Percentiles rank a stretch among this genome's conserved stretches.
Conservation (phyloP, 306 rosid genomes). For the Pterocarpus santalinus region DNA sequence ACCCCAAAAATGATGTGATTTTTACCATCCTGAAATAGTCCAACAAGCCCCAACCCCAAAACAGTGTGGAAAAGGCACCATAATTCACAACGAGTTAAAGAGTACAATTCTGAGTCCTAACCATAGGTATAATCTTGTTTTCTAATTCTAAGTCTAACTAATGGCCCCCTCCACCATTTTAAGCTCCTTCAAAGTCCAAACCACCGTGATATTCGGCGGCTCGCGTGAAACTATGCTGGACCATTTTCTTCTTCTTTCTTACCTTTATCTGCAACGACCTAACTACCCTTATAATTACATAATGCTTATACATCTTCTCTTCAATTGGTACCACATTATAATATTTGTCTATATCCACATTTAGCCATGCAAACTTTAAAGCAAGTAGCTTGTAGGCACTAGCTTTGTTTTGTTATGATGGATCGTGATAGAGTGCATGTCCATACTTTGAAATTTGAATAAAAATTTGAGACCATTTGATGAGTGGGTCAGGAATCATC, state of each 20-base stretch:
- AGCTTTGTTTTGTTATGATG: slow-evolving; percentile 40
- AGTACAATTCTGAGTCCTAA: too few relatives aligned
- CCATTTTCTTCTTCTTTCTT: slow-evolving; percentile 15
- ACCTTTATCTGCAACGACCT: slow-evolving; percentile 53
- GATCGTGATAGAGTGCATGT: not conserved
- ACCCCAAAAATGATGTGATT: too few relatives aligned
- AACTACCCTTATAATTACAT: slow-evolving; percentile 41
- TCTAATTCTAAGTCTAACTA: not conserved
- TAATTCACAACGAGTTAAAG: too few relatives aligned
- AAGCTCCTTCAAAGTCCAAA: slow-evolving; percentile 49
- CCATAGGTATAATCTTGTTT: slow-evolving; percentile 45
- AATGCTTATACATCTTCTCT: not conserved
- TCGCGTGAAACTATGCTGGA: slow-evolving; percentile 55
- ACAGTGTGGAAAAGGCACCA: too few relatives aligned
- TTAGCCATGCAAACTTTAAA: slow-evolving; percentile 45
- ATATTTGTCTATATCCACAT: slow-evolving; percentile 32
- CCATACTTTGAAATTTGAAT: too few relatives aligned
- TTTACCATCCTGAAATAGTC: too few relatives aligned
- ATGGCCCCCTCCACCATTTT: slow-evolving; percentile 21
- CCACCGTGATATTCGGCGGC: slow-evolving; percentile 71
- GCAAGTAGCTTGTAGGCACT: not conserved
- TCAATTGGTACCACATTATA: not conserved
- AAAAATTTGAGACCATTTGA: slow-evolving; percentile 32
- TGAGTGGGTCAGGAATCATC: slow-evolving; percentile 29
- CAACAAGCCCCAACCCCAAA: too few relatives aligned